Conservation (phyloP, 352 stramenopile genomes). For the Phytopythium ostracodes region DNA sequence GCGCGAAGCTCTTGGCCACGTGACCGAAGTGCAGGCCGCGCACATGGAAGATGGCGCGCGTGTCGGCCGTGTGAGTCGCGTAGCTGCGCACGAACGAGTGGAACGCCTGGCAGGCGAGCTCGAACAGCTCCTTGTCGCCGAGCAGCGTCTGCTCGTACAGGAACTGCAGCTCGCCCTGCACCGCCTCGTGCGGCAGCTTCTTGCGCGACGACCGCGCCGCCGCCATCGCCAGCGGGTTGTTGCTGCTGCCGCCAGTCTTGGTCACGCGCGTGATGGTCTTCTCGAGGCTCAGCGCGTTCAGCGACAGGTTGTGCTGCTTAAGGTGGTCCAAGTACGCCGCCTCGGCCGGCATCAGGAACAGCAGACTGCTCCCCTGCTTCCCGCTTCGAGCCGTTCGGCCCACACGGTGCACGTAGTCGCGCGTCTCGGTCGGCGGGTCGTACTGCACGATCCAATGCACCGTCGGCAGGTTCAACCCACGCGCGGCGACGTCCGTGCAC, state of each 20-base stretch:
- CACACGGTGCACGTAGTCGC: constrained; percentile 99
- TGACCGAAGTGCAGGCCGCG: constrained; percentile 92
- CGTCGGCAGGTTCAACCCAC: constrained; percentile 97
- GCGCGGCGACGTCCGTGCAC: constrained; percentile 97
- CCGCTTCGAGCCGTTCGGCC: constrained; percentile 98
- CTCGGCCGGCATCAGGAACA: constrained; percentile 98
- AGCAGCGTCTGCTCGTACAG: constrained; percentile 80
- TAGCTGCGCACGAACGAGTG: constrained; percentile 93
- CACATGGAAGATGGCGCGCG: constrained; percentile 91
- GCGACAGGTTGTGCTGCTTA: constrained; percentile 68
- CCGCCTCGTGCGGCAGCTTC: constrained; percentile 79
- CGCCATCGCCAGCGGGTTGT: constrained; percentile 10
- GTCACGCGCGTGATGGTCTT: constrained; percentile 71
- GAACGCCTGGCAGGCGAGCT: constrained; percentile 87
- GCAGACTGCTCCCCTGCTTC: constrained; percentile 93
- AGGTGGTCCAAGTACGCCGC: constrained; percentile 93
- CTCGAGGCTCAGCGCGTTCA: constrained; percentile 85
- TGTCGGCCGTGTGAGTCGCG: constrained; percentile 89
- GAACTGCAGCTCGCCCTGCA: constrained; percentile 79
- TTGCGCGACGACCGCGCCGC: constrained; percentile 34
- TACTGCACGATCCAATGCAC: constrained; percentile 98
- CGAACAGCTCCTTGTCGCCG: constrained; percentile 80
- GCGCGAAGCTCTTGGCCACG: constrained; percentile 91
- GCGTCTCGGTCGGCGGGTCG: constrained; percentile 97
- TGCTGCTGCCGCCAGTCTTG: constrained; percentile 53